Percentiles rank a stretch among this genome's conserved stretches.
Evolutionary conservation across 805 yeast genomes (phyloP).

Genomic region (Priceomyces medius): DNA sequence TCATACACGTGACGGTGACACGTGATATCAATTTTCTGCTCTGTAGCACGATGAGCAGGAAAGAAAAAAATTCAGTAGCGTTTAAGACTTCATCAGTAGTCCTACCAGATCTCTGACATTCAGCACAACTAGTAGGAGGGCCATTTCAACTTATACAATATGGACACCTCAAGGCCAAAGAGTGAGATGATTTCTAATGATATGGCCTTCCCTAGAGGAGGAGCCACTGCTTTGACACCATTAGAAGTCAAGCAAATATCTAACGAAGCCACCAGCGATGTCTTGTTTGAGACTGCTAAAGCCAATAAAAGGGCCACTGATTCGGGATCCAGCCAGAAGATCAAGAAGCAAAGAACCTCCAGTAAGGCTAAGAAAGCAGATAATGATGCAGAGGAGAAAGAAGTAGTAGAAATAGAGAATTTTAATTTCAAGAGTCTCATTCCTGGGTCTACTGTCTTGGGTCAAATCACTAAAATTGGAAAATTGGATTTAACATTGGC

Average conservation of each 20-base stretch:
- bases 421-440: conserved; percentile 60
- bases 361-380: conserved; percentile 16
- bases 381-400: conserved; percentile 21
- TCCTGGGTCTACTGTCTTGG: conserved; percentile 74
- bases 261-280: conserved; percentile 88
- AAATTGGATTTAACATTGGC: conserved; percentile 66
- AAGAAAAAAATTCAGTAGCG: background rate
- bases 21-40: no score
- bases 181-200: conserved; percentile 45
- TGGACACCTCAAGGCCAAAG: conserved; percentile 15
- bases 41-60: conserved; percentile 1
- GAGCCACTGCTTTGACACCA: conserved; percentile 80
- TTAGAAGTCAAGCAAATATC: conserved; percentile 90
- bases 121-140: no score
- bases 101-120: no score
- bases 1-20: no score
- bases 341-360: conserved; percentile 23
- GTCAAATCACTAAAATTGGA: conserved; percentile 65
- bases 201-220: conserved; percentile 92
- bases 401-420: conserved; percentile 56
- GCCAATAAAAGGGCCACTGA: conserved; percentile 27
- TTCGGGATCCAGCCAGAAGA: conserved; percentile 25
- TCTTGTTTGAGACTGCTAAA: conserved; percentile 61
- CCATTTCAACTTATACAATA: no score
- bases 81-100: no score